phyloP scores from a whole-genome alignment of 2,329 filamentous ascomycete species.

The Monilinia fructigena region DNA sequence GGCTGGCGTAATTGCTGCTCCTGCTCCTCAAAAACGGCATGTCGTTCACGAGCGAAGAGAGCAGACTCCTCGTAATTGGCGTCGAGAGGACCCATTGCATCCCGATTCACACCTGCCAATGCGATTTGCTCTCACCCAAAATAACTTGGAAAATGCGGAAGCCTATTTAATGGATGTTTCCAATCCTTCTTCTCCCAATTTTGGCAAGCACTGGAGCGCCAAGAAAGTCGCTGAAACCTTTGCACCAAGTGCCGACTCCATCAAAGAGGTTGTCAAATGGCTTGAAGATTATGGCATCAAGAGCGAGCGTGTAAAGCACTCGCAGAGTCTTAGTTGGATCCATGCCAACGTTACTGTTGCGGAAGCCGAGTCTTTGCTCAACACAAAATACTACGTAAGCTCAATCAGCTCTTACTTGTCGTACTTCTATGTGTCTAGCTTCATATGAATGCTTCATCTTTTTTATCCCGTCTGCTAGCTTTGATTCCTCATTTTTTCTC shows the following conservation, averaged over 20 bases:
- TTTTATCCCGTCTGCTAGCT: neutral
- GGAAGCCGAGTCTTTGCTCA: conserved; percentile 52
- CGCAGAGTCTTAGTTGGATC: conserved; percentile 39
- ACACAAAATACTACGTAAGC: conserved; percentile 47
- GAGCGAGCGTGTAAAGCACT: conserved; percentile 48
- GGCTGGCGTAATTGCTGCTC: conserved; percentile 20
- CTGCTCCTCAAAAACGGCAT: conserved; percentile 19
- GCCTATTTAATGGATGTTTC: conserved; percentile 45
- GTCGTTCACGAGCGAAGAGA: conserved; percentile 29
- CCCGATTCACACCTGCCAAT: conserved; percentile 26
- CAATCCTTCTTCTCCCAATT: conserved; percentile 36
- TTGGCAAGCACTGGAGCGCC: conserved; percentile 22
- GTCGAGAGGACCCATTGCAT: conserved; percentile 20
- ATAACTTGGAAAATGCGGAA: conserved; percentile 47
- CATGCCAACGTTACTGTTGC: conserved; percentile 40
- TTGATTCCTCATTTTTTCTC: neutral
- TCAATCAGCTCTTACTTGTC: neutral
- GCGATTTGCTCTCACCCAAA: conserved; percentile 46
- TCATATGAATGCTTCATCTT: neutral
- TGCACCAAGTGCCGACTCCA: conserved; percentile 45
- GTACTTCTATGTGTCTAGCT: neutral
- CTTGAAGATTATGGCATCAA: conserved; percentile 52
- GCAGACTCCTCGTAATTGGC: conserved; percentile 23
- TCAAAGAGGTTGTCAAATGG: conserved; percentile 48
- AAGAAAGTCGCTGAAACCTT: conserved; percentile 42